phyloP scores from a whole-genome alignment of 768 basidiomycete species.

The Pilatotrama ljubarskyi region DNA sequence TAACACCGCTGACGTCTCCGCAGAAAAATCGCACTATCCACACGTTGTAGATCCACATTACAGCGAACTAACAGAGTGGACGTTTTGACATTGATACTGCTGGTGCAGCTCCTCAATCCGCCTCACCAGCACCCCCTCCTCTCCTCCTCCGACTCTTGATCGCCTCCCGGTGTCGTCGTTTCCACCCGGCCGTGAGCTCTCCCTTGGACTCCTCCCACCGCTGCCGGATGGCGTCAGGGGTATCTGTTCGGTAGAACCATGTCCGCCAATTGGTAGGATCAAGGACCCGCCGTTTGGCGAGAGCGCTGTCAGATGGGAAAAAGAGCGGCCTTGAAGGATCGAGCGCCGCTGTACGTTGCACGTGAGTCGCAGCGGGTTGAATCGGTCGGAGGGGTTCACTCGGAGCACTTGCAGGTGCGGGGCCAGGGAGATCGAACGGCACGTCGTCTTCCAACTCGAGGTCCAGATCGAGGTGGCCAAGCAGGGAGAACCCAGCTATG shows the following conservation, averaged over 20 bases:
- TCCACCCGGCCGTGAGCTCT: constrained; percentile 75
- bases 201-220: constrained; percentile 72
- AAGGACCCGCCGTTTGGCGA: constrained; percentile 32
- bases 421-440: constrained; percentile 28
- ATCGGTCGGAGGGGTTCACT: constrained; percentile 11
- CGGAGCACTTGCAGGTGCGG: constrained; percentile 12
- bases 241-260: constrained; percentile 51
- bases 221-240: constrained; percentile 60
- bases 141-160: constrained; percentile 61
- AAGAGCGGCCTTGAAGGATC: constrained; percentile 60
- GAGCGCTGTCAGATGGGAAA: constrained; percentile 47
- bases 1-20: background rate
- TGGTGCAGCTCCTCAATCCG: constrained; percentile 20
- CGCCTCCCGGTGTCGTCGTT: constrained; percentile 73
- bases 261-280: constrained; percentile 51
- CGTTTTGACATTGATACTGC: too few relatives aligned
- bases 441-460: constrained; percentile 66
- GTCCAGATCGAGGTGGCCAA: constrained; percentile 73
- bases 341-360: constrained; percentile 34
- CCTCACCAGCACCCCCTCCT: constrained; percentile 45
- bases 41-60: background rate
- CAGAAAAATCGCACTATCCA: background rate
- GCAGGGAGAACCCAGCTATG: constrained; percentile 70
- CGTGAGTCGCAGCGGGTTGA: constrained; percentile 1
- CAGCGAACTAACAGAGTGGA: background rate